Base-by-base conservation (phyloP, 2,329 filamentous ascomycete species). In the Xylariomycetidae sp. region DNA sequence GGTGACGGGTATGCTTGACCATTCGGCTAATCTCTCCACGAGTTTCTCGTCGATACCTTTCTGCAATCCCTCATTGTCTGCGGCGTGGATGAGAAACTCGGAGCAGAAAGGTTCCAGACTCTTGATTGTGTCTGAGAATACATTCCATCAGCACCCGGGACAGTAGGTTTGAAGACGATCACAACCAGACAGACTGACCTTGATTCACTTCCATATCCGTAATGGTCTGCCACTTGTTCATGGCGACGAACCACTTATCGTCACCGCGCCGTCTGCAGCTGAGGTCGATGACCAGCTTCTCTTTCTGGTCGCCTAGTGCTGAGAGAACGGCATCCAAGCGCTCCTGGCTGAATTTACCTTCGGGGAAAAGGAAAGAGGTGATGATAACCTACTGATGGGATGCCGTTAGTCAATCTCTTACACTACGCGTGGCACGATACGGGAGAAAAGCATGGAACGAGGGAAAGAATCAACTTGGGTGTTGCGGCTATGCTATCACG, bases 161-260 rank as follows among this genome's bases (percentile, higher is more conserved):
- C 20, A 23, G 20, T 8, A 23, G 20, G 8, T 23, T 23, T 12
- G 8, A 23, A 8, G 20, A 23, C 12, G 13, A 16, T 19, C 7
- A 28, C 18, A 18, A 29, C 17, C 23, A n/a, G 29, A 32, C 32
- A 19, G 25, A 14, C 60, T 42, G 63, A 89, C 90, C 85, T 70
- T 85, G 70, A 43, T 82, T 90, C 44, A 98, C 79, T 57, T 95
- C 87, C 79, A 95, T 94, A 52, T 95, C 86, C 2, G 92, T 96
- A 35, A 96, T 82, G 2, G 87, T 95, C 69, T 96, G 92, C 92
- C 92, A 98, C 60, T 94, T 94, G 61, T 98, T 86, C 82, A 94
- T 98, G 35, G 92, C 90, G n/a, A 98, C 92, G 52, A 85, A 88
- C 92, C 92, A 98, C 24, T 68, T 81, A 35, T 81, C 69, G 4